A percentile compares a stretch with the other conserved stretches of the same genome.
These are phyloP conservation scores for Atkinsonella texensis DNA, from an alignment of 2,329 filamentous ascomycete genomes.

Conservation along the genomic window DNA sequence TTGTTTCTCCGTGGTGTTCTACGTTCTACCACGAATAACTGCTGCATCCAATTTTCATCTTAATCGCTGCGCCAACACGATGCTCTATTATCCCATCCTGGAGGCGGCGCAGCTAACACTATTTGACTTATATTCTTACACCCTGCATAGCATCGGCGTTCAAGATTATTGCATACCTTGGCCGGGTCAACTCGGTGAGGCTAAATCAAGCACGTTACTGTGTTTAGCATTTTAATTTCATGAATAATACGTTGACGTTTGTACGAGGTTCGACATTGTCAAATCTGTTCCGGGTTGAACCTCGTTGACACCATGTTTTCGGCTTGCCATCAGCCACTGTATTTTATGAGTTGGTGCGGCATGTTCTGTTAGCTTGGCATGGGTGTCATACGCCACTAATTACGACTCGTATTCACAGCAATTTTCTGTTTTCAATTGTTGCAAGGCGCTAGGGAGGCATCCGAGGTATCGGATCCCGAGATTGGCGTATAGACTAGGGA, in stretches of 20 bases:
- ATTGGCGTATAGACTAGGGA: background rate
- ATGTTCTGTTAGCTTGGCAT: background rate
- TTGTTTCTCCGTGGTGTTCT: too few relatives aligned
- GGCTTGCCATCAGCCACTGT: background rate
- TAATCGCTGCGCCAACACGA: too few relatives aligned
- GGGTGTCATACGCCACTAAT: background rate
- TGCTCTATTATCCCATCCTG: too few relatives aligned
- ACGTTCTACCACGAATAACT: too few relatives aligned
- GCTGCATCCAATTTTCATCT: too few relatives aligned
- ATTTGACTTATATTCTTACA: background rate
- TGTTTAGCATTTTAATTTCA: background rate
- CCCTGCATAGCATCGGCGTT: conserved; percentile 6
- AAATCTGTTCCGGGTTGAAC: background rate
- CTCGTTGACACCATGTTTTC: background rate
- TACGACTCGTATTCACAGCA: background rate
- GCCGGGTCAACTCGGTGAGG: background rate
- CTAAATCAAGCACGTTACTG: background rate
- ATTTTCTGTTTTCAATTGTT: background rate
- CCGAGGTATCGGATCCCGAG: background rate
- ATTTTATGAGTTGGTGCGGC: background rate
- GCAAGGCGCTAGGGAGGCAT: background rate
- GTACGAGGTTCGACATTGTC: background rate
- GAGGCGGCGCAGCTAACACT: too few relatives aligned
- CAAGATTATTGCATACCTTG: background rate
- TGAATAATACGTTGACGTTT: background rate